Base-by-base conservation (phyloP, 257 asterid genomes). In the Penstemon davidsonii region DNA sequence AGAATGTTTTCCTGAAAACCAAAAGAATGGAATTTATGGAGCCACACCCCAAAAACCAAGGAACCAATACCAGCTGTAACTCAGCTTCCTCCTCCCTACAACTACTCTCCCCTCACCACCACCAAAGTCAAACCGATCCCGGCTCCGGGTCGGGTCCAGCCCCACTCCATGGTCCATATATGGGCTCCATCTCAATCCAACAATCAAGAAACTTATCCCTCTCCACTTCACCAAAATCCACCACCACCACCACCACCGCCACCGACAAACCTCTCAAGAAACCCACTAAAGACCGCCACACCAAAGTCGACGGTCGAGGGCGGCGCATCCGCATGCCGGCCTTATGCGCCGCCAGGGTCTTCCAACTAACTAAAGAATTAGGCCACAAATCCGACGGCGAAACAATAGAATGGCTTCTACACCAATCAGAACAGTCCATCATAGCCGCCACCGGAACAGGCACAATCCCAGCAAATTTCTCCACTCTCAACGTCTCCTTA, bases 291-390 rank as follows among this genome's bases (percentile, higher is more conserved):
- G 89, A 84, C 69, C 89, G 89, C 45, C 89, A 84, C 68, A 84
- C 33, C 1, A 25, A 25, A 25, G 33, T 25, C 33, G 33, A 25
- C 33, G 33, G 33, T 2, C 33, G 33, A 86, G 89, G 89, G 40
- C 73, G 87, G 69, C 82, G 89, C 62, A 84, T 84, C 36, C 83
- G 89, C 52, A 84, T 84, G 87, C 89, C 89, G 38, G 82, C 87
- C 50, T 36, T 84, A 4, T 84, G 89, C 67, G 89, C 89, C 8
- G 86, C 89, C 55, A 69, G 89, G 6, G 89, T 84, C 7, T 84
- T 84, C 46, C 89, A 84, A 58, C 76, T 84, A 5, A 84, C 89
- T 0, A 63, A 66, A 11, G 89, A 84, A 46, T 42, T 84, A 19
- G 33, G 33, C 33, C 33, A 25, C 33, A 25, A 25, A 25, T 25